Conservation (phyloP, 371 early-diverging fungal species). For the Apophysomyces elegans region DNA sequence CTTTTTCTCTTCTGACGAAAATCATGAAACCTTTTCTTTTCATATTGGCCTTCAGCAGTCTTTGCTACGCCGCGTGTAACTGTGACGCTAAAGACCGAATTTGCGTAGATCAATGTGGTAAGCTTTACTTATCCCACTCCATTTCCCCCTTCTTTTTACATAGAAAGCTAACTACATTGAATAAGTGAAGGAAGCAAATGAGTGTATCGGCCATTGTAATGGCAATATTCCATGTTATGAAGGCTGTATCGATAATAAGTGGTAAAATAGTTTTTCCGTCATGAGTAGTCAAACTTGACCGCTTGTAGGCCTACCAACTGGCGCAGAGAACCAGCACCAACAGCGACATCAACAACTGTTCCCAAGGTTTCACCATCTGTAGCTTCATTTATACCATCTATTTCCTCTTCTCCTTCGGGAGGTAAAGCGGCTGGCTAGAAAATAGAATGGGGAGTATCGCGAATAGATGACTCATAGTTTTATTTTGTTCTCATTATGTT, state of each 20-base stretch:
- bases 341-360: background rate
- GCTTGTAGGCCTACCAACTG: background rate
- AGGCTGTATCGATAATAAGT: slow-evolving; percentile 11
- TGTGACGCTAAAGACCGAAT: slow-evolving; percentile 8
- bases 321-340: background rate
- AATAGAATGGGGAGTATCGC: too few species aligned
- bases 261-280: slow-evolving; percentile 9
- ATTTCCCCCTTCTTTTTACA: background rate
- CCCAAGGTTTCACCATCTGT: too few species aligned
- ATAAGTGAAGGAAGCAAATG: slow-evolving; percentile 13
- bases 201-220: slow-evolving; percentile 1
- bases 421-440: too few species aligned
- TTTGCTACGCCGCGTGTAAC: slow-evolving; percentile 7
- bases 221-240: slow-evolving; percentile 14
- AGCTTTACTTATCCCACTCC: too few species aligned
- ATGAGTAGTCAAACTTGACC: background rate
- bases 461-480: too few species aligned
- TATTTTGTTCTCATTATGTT: background rate
- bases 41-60: background rate
- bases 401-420: slow-evolving; percentile 4
- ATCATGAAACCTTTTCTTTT: background rate
- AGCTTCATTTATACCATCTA: background rate
- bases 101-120: slow-evolving; percentile 15
- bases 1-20: too few species aligned
- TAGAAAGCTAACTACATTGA: background rate